Base-by-base conservation (phyloP, 345 rosid genomes). In the Salix brachista region DNA sequence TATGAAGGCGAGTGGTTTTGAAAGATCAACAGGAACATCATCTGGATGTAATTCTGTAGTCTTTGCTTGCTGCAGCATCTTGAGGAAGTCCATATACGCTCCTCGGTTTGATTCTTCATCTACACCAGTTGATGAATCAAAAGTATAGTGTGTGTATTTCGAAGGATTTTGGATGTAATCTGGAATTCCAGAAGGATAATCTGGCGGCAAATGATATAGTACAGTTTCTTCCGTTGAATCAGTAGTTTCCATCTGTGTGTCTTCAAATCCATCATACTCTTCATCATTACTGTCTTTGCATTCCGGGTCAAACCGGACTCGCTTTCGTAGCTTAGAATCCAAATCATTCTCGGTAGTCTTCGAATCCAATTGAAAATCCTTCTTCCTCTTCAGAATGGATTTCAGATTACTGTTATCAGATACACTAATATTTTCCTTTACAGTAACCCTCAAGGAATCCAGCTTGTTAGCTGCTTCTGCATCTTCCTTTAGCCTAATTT, bases 371-470 rank as follows among this genome's bases (percentile, higher is more conserved):
- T 82, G 82, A 1, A 37, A 11, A 26, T 67, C 80, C 30, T 90
- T 95, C 81, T 80, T 89, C 82, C 93, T 88, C 90, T 92, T 92
- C 79, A 94, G 56, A 46, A 94, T 94, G 25, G 97, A 83, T 78
- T 91, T 94, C 80, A 85, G 68, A 70, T 80, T 88, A 75, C 26
- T 87, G 61, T 86, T 87, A 73, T 84, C 91, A 18, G 77, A 54
- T 68, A 77, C 28, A 30, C 75, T 61, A 80, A 65, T 54, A n/a
- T 65, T 69, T 62, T 48, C 72, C 26, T 70, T 41, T 26, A 64
- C 94, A 69, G 90, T 79, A 6, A 76, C 93, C 28, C 48, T 83
- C 67, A 88, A 84, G 64, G 87, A 84, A 78, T 81, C 80, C 75
- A 88, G 86, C 62, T 81, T 82, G 78, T 81, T 81, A 65, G 92